Percentiles rank a stretch among this genome's conserved stretches.
Conservation (phyloP, 2,329 filamentous ascomycete genomes). For the Clarireedia homoeocarpa region DNA sequence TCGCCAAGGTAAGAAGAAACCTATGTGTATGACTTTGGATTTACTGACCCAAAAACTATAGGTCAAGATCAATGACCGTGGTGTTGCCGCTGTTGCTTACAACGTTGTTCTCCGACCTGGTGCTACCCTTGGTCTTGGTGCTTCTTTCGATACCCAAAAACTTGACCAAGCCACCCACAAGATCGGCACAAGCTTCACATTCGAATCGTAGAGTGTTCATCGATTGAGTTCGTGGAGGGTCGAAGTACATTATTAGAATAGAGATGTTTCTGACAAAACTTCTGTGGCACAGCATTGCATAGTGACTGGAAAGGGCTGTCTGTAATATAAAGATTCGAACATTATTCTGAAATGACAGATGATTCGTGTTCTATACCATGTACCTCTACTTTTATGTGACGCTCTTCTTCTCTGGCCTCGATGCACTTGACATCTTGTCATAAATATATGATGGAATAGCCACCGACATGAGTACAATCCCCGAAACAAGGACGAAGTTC, state of each 20-base stretch:
- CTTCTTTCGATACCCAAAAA: constrained; percentile 99
- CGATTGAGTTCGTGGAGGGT: neutral
- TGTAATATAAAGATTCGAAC: constrained; percentile 4
- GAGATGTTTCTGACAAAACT: constrained; percentile 8
- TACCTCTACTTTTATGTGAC: constrained; percentile 5
- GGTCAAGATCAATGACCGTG: constrained; percentile 99
- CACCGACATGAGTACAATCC: constrained; percentile 33
- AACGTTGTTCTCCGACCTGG: constrained; percentile 98
- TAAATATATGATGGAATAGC: constrained; percentile 20
- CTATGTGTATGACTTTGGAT: constrained; percentile 5
- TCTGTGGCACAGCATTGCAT: constrained; percentile 3
- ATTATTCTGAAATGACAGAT: neutral
- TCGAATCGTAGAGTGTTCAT: constrained; percentile 60
- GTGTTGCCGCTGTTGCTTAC: constrained; percentile 95
- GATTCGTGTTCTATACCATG: constrained; percentile 4
- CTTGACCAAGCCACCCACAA: constrained; percentile 99
- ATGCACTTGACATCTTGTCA: constrained; percentile 19
- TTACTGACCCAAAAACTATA: constrained; percentile 34
- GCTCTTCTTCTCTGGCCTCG: constrained; percentile 8
- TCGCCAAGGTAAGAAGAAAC: constrained; percentile 72
- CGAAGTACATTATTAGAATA: constrained; percentile 17
- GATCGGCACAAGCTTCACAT: constrained; percentile 80
- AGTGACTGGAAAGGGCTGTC: neutral
- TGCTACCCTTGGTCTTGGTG: constrained; percentile 92
- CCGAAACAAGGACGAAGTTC: constrained; percentile 37